Evolutionary conservation across 2,329 filamentous ascomycete species (phyloP), one percentile per base, ranked within the genome.

Genomic region (Ophiognomonia clavigignenti-juglandacearum): DNA sequence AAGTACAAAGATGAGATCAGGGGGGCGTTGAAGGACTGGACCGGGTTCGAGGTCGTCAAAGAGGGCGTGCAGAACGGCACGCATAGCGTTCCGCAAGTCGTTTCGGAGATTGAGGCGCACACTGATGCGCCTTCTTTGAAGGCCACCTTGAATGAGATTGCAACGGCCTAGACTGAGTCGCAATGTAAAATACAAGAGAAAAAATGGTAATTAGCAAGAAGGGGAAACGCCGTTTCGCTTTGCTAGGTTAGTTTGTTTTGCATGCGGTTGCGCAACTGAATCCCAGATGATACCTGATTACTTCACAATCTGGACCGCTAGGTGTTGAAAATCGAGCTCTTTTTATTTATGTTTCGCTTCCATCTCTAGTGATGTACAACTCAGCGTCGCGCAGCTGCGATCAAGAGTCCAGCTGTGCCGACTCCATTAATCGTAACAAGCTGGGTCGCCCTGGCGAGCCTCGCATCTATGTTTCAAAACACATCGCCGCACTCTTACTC

Each of bases 401-500:
- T 16, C 22, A 6, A n/a, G 13, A 31, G 29, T 9, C 27, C 18
- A n/a, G 29, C 19, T 29, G n/a, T n/a, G n/a, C n/a, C n/a, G n/a
- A n/a, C n/a, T n/a, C n/a, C n/a, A n/a, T n/a, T n/a, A n/a, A n/a
- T n/a, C n/a, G n/a, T n/a, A n/a, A n/a, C n/a, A n/a, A n/a, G 13
- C 22, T n/a, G 4, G 26, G 11, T 11, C 36, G 36, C 10, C 22
- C 5, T 11, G 13, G 11, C 36, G 23, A 39, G n/a, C 11, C 36
- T 13, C 36, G 8, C 20, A 7, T 8, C 26, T 26, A 22, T 29
- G n/a, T n/a, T n/a, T n/a, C n/a, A n/a, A n/a, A n/a, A n/a, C n/a
- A 8, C 34, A 39, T 45, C 26, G 18, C 9, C n/a, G 19, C 35
- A 45, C 19, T 5, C 26, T 66, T 71, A 74, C 61, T 72, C 71